phyloP scores from a whole-genome alignment of 352 stramenopile genomes.

The Ophiocytium majus region DNA sequence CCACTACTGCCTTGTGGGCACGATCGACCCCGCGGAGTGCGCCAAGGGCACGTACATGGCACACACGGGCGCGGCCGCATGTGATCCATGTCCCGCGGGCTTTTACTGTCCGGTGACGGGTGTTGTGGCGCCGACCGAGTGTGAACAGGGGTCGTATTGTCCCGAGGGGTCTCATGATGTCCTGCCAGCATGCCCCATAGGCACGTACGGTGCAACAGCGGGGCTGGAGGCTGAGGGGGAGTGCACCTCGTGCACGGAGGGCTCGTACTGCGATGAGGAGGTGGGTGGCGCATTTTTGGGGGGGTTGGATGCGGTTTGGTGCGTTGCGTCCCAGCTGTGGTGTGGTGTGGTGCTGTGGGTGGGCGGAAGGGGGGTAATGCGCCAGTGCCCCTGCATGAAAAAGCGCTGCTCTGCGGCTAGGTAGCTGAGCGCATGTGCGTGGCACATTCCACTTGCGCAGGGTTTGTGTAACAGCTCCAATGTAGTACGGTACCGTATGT shows the following conservation, averaged over 20 bases:
- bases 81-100: slow-evolving; percentile 52
- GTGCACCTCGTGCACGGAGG: slow-evolving; percentile 44
- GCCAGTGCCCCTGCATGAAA: too few relatives aligned
- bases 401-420: too few relatives aligned
- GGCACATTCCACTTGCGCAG: too few relatives aligned
- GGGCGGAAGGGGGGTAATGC: too few relatives aligned
- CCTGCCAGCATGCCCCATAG: neutral
- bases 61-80: slow-evolving; percentile 70
- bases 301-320: too few relatives aligned
- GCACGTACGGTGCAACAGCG: neutral
- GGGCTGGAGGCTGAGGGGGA: neutral
- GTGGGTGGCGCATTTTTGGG: too few relatives aligned
- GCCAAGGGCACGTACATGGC: slow-evolving; percentile 55
- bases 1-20: slow-evolving; percentile 68
- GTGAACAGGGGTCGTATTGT: slow-evolving; percentile 7
- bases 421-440: too few relatives aligned
- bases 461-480: too few relatives aligned
- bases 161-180: neutral
- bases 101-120: neutral
- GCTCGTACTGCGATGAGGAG: slow-evolving; percentile 50
- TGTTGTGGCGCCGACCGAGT: neutral
- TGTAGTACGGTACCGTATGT: too few relatives aligned
- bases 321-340: too few relatives aligned
- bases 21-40: slow-evolving; percentile 29
- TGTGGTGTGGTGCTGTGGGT: too few relatives aligned